These are phyloP conservation scores for Pezizomycotina sp. DNA, from an alignment of 2,329 filamentous ascomycete species.

Conservation along the genomic window DNA sequence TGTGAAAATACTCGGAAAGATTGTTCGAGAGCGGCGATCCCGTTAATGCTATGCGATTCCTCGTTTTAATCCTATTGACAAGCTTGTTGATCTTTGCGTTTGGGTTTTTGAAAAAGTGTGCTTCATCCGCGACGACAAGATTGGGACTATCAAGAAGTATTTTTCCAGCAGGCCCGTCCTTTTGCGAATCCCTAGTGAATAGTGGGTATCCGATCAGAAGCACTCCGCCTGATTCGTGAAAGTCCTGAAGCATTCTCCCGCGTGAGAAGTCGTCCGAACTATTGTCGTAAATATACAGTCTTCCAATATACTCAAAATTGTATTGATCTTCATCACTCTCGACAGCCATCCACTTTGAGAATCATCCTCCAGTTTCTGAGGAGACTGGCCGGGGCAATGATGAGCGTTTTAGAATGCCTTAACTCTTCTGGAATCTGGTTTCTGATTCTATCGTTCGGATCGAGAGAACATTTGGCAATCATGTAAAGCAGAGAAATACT, in stretches of 20 bases:
- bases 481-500: slow-evolving; percentile 63
- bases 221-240: slow-evolving; percentile 21
- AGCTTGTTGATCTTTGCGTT: slow-evolving; percentile 37
- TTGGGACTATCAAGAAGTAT: slow-evolving; percentile 46
- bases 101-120: slow-evolving; percentile 59
- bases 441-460: slow-evolving; percentile 39
- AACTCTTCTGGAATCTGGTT: slow-evolving; percentile 54
- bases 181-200: slow-evolving; percentile 6
- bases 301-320: slow-evolving; percentile 30
- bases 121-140: slow-evolving; percentile 72
- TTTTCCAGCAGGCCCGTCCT: slow-evolving; percentile 31
- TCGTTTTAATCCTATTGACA: slow-evolving; percentile 46
- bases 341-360: slow-evolving; percentile 40
- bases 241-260: not conserved
- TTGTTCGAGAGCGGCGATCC: slow-evolving; percentile 77
- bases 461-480: slow-evolving; percentile 49
- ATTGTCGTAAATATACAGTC: not conserved
- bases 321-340: slow-evolving; percentile 36
- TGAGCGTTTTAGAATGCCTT: slow-evolving; percentile 45
- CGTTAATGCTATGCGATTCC: slow-evolving; percentile 63
- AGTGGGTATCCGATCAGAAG: slow-evolving; percentile 10
- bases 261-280: slow-evolving; percentile 1
- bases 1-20: slow-evolving; percentile 65
- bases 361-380: slow-evolving; percentile 57
- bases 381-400: slow-evolving; percentile 60